These are phyloP conservation scores for Pseudogymnoascus sp. DNA, from an alignment of 2,329 filamentous ascomycete species.

Conservation along the genomic window DNA sequence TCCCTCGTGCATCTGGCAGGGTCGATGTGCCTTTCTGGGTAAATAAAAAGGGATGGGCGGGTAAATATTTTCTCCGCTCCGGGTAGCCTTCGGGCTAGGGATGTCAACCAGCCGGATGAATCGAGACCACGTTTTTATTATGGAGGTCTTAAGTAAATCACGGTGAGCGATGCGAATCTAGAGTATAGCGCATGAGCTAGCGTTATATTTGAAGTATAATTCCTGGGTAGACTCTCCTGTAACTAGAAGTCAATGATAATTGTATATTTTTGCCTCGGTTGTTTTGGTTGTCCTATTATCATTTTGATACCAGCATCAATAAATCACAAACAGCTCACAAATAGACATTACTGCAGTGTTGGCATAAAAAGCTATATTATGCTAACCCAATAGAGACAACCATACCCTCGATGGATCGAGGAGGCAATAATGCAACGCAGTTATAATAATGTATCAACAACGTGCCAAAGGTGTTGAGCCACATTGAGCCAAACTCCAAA, in stretches of 20 bases:
- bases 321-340: neutral
- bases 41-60: conserved; percentile 8
- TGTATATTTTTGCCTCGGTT: neutral
- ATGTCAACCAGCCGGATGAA: neutral
- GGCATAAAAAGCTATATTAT: neutral
- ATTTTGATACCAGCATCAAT: neutral
- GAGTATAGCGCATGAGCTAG: neutral
- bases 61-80: conserved; percentile 3
- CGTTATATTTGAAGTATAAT: neutral
- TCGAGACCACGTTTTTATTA: neutral
- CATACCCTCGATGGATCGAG: neutral
- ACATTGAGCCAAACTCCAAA: neutral
- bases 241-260: neutral
- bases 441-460: neutral
- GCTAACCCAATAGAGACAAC: neutral
- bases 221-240: neutral
- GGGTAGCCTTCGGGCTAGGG: neutral
- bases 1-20: neutral
- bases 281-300: neutral
- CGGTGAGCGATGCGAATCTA: neutral
- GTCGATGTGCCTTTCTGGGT: neutral
- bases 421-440: neutral
- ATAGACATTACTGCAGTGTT: neutral
- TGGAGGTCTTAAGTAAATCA: neutral
- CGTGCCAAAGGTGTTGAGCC: neutral